Base-by-base conservation (phyloP, 768 basidiomycete genomes). In the Phylloporus sp. region DNA sequence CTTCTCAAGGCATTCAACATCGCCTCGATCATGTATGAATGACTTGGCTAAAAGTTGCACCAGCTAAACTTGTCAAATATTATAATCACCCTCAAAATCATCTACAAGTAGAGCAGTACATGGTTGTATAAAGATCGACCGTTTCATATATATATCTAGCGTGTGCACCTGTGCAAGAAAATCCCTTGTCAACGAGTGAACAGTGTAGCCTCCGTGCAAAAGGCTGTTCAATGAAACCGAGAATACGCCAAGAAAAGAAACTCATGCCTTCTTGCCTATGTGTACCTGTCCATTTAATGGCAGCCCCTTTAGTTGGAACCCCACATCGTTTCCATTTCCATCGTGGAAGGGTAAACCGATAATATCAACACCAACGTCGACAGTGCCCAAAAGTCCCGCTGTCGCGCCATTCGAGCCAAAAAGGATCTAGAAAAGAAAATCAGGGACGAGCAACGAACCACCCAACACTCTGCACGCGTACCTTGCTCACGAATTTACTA, bases 401-500 rank as follows among this genome's bases (percentile, higher is more conserved):
- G 80, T 58, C 0, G 88, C 88, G 2, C 87, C 86, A 18, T 76
- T 70, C 2, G 76, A 58, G 18, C 80, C 78, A 57, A 88, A 90
- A 6, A 90, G 76, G n/a, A 89, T 80, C 87, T 88, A 52, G 2
- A 40, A 50, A 38, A 43, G 32, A 50, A 18, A 39, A 7, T 26
- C 20, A 40, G 3, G 45, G 48, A 43, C 60, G 34, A 53, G n/a
- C 10, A 16, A 34, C 13, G 39, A 42, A 49, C 12, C 28, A 52
- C 2, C 35, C 32, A 26, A 27, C 13, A 23, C 12, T 9, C 58
- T 10, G 35, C 8, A 16, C 3, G 28, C 64, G 22, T 32, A 88
- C 89, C 82, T 93, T 92, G 56, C 77, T 70, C 15, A 92, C 80
- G 54, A 93, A 93, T 48, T 76, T 74, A 53, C 85, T 82, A 56